Conservation (phyloP, 306 rosid species). For the Dryas octopetala region DNA sequence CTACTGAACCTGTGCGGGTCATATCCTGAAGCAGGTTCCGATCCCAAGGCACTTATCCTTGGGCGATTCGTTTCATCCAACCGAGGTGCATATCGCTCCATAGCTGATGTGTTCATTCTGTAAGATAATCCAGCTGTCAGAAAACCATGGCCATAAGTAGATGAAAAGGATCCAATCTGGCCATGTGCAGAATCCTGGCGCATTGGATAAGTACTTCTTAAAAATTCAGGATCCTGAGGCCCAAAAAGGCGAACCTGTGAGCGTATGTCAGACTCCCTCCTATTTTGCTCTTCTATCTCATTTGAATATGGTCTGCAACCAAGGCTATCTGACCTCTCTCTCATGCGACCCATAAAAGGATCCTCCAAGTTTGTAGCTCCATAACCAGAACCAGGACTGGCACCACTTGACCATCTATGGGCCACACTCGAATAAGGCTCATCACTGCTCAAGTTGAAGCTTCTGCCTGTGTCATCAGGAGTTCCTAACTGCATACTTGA, state of each 20-base stretch:
- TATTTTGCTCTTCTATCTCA: conserved; percentile 29
- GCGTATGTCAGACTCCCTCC: conserved; percentile 37
- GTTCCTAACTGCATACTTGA: conserved; percentile 22
- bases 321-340: conserved; percentile 23
- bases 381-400: conserved; percentile 29
- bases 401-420: conserved; percentile 27
- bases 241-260: conserved; percentile 38
- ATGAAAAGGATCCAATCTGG: conserved; percentile 19
- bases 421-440: conserved; percentile 14
- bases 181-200: conserved; percentile 35
- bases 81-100: conserved; percentile 63
- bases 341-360: conserved; percentile 21
- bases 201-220: conserved; percentile 25
- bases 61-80: conserved; percentile 53
- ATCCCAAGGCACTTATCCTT: conserved; percentile 34
- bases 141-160: conserved; percentile 26
- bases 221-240: conserved; percentile 29
- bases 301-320: conserved; percentile 33
- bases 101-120: conserved; percentile 44
- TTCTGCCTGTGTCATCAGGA: conserved; percentile 24
- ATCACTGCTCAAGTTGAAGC: conserved; percentile 5
- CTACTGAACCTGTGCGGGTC: conserved; percentile 28
- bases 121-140: conserved; percentile 27
- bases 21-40: conserved; percentile 29
- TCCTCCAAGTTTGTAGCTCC: conserved; percentile 41